phyloP scores from a whole-genome alignment of 106 monocot genomes.

The Dendrobium huoshanense region DNA sequence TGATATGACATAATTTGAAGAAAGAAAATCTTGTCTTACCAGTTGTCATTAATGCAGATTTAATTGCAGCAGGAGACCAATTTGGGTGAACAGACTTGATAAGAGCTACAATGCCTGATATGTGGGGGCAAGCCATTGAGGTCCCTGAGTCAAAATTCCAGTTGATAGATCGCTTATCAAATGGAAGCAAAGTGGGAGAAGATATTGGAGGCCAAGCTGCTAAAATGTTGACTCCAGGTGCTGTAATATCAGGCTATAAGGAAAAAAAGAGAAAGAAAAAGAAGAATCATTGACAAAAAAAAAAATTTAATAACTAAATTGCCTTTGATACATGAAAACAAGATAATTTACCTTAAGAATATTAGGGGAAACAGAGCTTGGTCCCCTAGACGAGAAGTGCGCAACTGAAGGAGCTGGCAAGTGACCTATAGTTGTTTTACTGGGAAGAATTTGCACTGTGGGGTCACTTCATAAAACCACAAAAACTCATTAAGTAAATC shows the following conservation, averaged over 20 bases:
- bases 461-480: conserved; percentile 24
- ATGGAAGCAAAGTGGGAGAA: conserved; percentile 40
- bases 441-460: conserved; percentile 30
- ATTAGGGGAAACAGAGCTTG: conserved; percentile 46
- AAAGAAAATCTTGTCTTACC: conserved; percentile 10
- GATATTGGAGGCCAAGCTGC: conserved; percentile 72
- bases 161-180: conserved; percentile 34
- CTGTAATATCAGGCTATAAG: conserved; percentile 57
- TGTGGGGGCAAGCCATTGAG: conserved; percentile 69
- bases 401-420: conserved; percentile 50
- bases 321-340: neutral
- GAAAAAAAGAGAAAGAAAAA: neutral
- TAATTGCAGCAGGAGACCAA: conserved; percentile 77
- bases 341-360: conserved; percentile 52
- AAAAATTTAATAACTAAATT: too few relatives aligned
- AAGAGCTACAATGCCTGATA: conserved; percentile 61
- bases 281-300: neutral
- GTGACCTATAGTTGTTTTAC: conserved; percentile 22
- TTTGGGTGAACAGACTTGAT: conserved; percentile 47
- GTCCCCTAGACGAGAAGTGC: conserved; percentile 68
- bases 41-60: conserved; percentile 78
- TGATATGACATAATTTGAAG: neutral
- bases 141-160: conserved; percentile 80
- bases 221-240: conserved; percentile 72
- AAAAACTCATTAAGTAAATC: neutral